These are phyloP conservation scores for Apiotrichum montevideense DNA, from an alignment of 1,284 basidiomycete genomes.

Conservation along the genomic window DNA sequence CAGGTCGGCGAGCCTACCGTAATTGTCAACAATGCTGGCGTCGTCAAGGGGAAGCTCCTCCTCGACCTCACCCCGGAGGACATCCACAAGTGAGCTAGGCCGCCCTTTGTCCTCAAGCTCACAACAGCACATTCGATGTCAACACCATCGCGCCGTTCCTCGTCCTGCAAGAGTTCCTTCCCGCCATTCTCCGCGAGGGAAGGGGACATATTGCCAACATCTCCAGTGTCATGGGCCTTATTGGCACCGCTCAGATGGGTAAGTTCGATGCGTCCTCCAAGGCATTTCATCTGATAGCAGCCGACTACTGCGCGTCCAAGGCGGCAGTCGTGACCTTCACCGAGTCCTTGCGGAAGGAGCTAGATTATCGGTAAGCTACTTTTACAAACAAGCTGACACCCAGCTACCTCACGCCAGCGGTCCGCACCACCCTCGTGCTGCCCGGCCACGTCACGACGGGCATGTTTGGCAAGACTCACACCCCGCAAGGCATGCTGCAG, in stretches of 20 bases:
- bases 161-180: constrained; percentile 87
- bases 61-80: constrained; percentile 72
- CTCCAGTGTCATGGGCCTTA: constrained; percentile 69
- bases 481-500: constrained; percentile 56
- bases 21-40: constrained; percentile 92
- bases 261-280: constrained; percentile 34
- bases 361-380: constrained; percentile 58
- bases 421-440: constrained; percentile 74
- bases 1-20: constrained; percentile 83
- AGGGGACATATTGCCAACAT: constrained; percentile 83
- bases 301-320: constrained; percentile 83
- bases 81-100: constrained; percentile 61
- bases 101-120: background rate
- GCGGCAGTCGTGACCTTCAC: constrained; percentile 70
- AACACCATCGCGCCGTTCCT: constrained; percentile 87
- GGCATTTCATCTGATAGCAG: constrained; percentile 43
- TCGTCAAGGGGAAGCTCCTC: constrained; percentile 80
- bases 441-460: constrained; percentile 69
- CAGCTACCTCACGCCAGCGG: constrained; percentile 63
- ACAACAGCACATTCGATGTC: constrained; percentile 74
- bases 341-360: constrained; percentile 73
- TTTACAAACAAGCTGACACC: constrained; percentile 7
- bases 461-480: constrained; percentile 59
- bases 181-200: constrained; percentile 70
- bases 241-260: constrained; percentile 75